Evolutionary conservation across 192 early-diverging fungal genomes (phyloP).

Genomic region (Phycomyces nitens): DNA sequence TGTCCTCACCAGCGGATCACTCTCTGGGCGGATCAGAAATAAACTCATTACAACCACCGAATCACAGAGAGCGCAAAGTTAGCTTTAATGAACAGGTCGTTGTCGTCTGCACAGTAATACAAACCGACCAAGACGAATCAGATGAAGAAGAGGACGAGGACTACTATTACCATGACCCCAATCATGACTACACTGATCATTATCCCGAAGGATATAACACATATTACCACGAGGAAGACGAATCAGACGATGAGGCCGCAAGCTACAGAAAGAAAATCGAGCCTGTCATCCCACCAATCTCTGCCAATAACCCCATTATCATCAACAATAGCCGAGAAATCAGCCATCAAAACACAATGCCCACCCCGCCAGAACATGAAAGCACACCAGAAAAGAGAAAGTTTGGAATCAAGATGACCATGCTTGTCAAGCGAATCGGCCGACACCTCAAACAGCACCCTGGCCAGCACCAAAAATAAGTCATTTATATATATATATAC

Average conservation of each 20-base stretch:
- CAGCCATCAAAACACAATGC: too few relatives aligned
- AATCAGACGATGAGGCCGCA: too few relatives aligned
- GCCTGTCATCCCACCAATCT: too few relatives aligned
- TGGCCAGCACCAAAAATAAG: not conserved
- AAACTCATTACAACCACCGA: not conserved
- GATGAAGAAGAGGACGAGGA: not conserved
- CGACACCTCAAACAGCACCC: not conserved
- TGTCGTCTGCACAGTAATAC: not conserved
- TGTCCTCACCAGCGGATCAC: too few relatives aligned
- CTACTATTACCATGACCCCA: not conserved
- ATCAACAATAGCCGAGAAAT: too few relatives aligned
- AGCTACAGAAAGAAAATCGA: too few relatives aligned
- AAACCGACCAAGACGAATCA: not conserved
- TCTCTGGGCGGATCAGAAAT: too few relatives aligned
- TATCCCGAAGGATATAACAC: not conserved
- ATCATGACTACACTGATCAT: not conserved
- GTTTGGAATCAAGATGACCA: not conserved
- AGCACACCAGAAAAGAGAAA: not conserved
- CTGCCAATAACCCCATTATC: too few relatives aligned
- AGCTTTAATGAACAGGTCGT: not conserved
- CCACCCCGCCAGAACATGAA: too few relatives aligned
- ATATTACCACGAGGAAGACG: not conserved
- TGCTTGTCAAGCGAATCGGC: not conserved
- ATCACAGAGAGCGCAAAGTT: not conserved
- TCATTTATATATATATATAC: too few relatives aligned